Evolutionary conservation across 148 eudicot species (phyloP), one percentile per base, ranked within the genome.

Genomic region (Heliamphora exappendiculata): DNA sequence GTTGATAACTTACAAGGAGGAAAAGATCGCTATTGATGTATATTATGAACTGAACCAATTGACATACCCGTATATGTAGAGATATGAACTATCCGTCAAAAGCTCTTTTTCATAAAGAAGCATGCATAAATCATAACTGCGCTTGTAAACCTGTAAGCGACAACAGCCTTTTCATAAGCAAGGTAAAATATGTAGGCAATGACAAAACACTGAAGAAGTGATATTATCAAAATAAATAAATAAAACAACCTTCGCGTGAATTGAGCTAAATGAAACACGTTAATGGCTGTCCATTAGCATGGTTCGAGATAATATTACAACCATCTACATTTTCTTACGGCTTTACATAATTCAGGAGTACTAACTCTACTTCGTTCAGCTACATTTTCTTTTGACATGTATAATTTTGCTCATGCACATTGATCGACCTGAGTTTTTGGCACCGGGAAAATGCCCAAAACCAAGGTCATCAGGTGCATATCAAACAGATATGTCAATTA

Each of bases 71-170:
- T 95, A 95, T 83, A 93, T 82, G 81, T 86, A 71, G 70, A 87
- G 96, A 81, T 89, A 91, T 62, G 99, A 92, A 73, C 81, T 84
- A 45, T 95, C 97, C 20, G 94, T 91, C 74, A 91, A 73, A 26
- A 95, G 81, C 82, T 93, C 99, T 86, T 93, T 95, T 67, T 95
- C 93, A 78, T 95, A 95, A 72, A 95, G 89, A 78, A 89, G 96
- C 86, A 88, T 83, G 84, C 97, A 92, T 78, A 93, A 47, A 77
- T 92, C 93, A 82, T 85, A 88, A 86, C 99, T 93, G 75, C 96
- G 89, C 81, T 88, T 74, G 82, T 93, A 93, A 51, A 95, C 99
- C 98, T 95, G 89, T 42, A 42, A 80, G 29, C 58, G 37, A 63
- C 67, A 49, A 68, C 34, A 36, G 31, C 42, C 26, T 41, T 5